These are phyloP conservation scores for Xerocomus cyaneibrunnescens DNA, from an alignment of 1,284 basidiomycete species.

Conservation along the genomic window DNA sequence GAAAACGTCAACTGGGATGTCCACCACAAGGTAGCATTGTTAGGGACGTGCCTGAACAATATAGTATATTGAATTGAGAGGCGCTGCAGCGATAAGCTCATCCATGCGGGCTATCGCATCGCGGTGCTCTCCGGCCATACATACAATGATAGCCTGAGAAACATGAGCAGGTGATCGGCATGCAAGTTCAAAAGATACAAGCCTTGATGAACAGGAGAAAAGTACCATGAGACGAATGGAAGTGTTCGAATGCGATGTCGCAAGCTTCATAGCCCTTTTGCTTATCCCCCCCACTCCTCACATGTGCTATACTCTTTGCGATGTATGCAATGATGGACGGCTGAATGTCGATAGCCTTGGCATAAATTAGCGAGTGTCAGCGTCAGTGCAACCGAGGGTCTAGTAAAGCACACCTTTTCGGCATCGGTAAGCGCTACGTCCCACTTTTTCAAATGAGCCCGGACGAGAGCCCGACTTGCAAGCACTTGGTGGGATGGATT, in stretches of 20 bases:
- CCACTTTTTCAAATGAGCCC: neutral
- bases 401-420: neutral
- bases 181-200: neutral
- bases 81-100: neutral
- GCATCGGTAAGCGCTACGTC: neutral
- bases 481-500: neutral
- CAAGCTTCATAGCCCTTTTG: neutral
- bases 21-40: neutral
- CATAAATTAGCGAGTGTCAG: neutral
- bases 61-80: neutral
- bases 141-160: neutral
- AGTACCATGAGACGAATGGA: neutral
- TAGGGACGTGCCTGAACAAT: neutral
- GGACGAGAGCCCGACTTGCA: neutral
- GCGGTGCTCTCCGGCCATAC: neutral
- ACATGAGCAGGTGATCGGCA: neutral
- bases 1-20: no score
- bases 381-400: no score
- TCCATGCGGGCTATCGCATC: neutral
- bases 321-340: neutral
- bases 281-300: neutral
- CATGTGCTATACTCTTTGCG: neutral
- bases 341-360: neutral
- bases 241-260: slow-evolving; percentile 1
- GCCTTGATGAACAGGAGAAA: neutral